These are phyloP conservation scores for Mycosphaerella arachidis DNA, from an alignment of 2,329 filamentous ascomycete species.

Conservation along the genomic window DNA sequence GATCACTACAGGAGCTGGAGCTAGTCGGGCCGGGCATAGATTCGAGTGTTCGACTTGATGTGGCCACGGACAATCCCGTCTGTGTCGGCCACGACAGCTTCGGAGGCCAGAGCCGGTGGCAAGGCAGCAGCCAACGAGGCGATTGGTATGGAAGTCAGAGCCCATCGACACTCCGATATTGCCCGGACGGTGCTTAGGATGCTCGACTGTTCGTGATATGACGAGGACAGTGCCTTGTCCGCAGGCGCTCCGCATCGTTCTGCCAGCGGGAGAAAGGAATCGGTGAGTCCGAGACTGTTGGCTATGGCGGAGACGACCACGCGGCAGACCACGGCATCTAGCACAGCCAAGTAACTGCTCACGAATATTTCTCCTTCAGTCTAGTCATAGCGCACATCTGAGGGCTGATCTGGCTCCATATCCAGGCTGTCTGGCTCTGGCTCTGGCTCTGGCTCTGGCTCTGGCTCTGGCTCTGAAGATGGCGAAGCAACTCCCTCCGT, in stretches of 20 bases:
- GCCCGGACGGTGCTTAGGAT: not conserved
- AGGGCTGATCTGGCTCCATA: no score
- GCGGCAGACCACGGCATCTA: not conserved
- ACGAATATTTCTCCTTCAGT: not conserved
- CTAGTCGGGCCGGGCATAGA: no score
- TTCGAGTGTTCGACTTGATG: no score
- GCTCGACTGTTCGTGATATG: not conserved
- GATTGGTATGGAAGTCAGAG: not conserved
- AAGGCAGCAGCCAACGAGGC: constrained; percentile 8
- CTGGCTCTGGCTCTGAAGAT: no score
- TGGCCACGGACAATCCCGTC: no score
- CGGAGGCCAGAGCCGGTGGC: constrained; percentile 13
- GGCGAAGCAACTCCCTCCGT: no score
- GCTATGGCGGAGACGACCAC: not conserved
- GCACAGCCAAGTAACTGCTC: not conserved
- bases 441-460: no score
- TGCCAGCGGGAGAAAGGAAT: not conserved
- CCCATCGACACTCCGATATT: not conserved
- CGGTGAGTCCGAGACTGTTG: not conserved
- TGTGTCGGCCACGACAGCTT: constrained; percentile 14
- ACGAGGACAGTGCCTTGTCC: not conserved
- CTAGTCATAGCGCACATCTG: not conserved
- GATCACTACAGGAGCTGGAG: no score
- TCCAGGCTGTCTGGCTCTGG: no score
- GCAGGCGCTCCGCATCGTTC: not conserved